Evolutionary conservation across 441 rosid species (phyloP).

Genomic region (Breynia disticha): DNA sequence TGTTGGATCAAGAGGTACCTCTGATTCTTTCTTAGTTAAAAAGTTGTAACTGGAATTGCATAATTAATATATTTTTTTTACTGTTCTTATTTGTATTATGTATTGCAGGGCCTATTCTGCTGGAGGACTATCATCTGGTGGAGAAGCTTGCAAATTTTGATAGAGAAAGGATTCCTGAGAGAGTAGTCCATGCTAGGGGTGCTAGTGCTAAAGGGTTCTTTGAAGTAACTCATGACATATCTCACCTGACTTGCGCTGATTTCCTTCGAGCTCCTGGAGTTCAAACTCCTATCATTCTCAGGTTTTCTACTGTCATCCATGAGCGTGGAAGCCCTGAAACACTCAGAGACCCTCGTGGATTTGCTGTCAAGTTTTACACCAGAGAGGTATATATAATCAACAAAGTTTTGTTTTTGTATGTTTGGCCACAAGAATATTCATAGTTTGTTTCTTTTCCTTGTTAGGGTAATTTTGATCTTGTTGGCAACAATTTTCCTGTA

Average conservation of each 20-base stretch:
- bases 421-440: too few species aligned
- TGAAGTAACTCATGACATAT: slow-evolving; percentile 55
- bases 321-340: slow-evolving; percentile 97
- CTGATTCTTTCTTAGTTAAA: too few species aligned
- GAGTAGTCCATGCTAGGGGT: slow-evolving; percentile 97
- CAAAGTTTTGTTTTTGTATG: too few species aligned
- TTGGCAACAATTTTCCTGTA: slow-evolving; percentile 94
- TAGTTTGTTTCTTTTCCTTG: neutral
- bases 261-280: slow-evolving; percentile 90
- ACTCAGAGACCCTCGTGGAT: slow-evolving; percentile 91
- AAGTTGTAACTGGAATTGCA: too few species aligned
- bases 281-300: slow-evolving; percentile 85
- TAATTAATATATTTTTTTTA: too few species aligned
- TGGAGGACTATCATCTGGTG: slow-evolving; percentile 87
- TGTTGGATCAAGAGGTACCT: slow-evolving; percentile 74
- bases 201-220: slow-evolving; percentile 73
- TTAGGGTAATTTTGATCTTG: slow-evolving; percentile 95
- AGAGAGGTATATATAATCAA: slow-evolving; percentile 50
- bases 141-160: slow-evolving; percentile 93
- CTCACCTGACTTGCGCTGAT: slow-evolving; percentile 79
- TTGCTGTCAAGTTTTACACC: slow-evolving; percentile 94
- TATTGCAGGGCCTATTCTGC: slow-evolving; percentile 67
- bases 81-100: neutral
- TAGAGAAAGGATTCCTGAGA: slow-evolving; percentile 89
- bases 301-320: slow-evolving; percentile 84